Percentiles rank a stretch among this genome's conserved stretches.
phyloP scores from a whole-genome alignment of 139 green algal genomes.

The Pleodorina starrii region DNA sequence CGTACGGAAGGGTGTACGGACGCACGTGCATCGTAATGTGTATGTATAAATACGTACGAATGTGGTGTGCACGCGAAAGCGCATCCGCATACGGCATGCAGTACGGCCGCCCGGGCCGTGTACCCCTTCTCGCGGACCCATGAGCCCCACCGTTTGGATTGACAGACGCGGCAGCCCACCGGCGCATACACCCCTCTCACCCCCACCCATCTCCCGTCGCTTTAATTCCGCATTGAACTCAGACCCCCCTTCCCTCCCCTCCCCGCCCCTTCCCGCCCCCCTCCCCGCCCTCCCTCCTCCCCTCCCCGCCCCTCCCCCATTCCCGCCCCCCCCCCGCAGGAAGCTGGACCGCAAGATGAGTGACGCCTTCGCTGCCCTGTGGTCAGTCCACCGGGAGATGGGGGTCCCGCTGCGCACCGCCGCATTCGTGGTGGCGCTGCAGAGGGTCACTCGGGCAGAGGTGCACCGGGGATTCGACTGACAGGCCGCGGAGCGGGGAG shows the following conservation, averaged over 20 bases:
- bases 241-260: too few species aligned
- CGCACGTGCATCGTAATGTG: not conserved
- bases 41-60: too few species aligned
- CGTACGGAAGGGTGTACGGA: not conserved
- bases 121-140: not conserved
- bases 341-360: constrained; percentile 79
- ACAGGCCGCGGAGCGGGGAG: constrained; percentile 29
- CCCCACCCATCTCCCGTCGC: not conserved
- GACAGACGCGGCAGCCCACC: not conserved
- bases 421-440: constrained; percentile 89
- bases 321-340: not conserved
- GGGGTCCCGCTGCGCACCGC: constrained; percentile 83
- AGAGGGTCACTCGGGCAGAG: constrained; percentile 85
- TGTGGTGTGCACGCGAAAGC: too few species aligned
- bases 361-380: constrained; percentile 77
- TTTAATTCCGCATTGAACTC: not conserved
- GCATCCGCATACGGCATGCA: not conserved
- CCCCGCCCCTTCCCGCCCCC: too few species aligned
- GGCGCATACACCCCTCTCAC: not conserved
- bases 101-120: not conserved
- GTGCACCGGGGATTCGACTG: constrained; percentile 91
- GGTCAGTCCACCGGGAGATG: constrained; percentile 69
- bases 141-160: not conserved
- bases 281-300: not conserved
- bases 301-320: not conserved